phyloP scores from a whole-genome alignment of 2,329 filamentous ascomycete species.

The Xylogone sp. region DNA sequence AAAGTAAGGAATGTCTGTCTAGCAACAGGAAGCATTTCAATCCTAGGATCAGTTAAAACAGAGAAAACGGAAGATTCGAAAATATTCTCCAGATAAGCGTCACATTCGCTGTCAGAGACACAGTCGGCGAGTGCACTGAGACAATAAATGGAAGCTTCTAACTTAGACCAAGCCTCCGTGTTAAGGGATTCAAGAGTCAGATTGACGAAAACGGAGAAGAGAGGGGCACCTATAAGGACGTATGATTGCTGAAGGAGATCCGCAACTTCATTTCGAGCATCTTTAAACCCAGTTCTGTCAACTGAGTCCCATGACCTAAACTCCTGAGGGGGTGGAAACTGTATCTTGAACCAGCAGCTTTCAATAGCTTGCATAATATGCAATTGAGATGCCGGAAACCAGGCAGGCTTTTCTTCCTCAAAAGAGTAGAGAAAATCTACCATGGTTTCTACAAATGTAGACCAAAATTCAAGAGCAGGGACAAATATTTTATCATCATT shows the following conservation, averaged over 20 bases:
- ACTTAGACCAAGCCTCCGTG: conserved; percentile 50
- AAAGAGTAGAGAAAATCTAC: conserved; percentile 53
- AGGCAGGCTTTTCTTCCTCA: conserved; percentile 42
- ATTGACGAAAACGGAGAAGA: conserved; percentile 55
- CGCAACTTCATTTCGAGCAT: conserved; percentile 74
- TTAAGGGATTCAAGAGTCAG: conserved; percentile 47
- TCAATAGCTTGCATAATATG: conserved; percentile 63
- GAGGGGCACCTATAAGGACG: conserved; percentile 50
- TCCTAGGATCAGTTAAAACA: conserved; percentile 46
- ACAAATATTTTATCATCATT: conserved; percentile 74
- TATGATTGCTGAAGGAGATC: conserved; percentile 74
- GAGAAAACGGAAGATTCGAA: conserved; percentile 58
- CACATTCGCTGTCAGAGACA: conserved; percentile 54
- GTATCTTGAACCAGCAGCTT: conserved; percentile 65
- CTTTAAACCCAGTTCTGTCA: conserved; percentile 63
- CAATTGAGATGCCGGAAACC: conserved; percentile 55
- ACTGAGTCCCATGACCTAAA: conserved; percentile 66
- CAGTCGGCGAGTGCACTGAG: conserved; percentile 66
- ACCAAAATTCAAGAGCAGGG: conserved; percentile 75
- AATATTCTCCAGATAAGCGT: conserved; percentile 55
- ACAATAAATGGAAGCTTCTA: conserved; percentile 60
- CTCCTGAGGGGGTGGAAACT: conserved; percentile 50
- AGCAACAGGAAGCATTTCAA: conserved; percentile 55
- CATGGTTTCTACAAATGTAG: conserved; percentile 67
- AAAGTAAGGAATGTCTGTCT: conserved; percentile 66